Percentiles rank a stretch among this genome's conserved stretches.
Evolutionary conservation across 2,329 filamentous ascomycete species (phyloP).

Genomic region (Monosporascus ibericus): DNA sequence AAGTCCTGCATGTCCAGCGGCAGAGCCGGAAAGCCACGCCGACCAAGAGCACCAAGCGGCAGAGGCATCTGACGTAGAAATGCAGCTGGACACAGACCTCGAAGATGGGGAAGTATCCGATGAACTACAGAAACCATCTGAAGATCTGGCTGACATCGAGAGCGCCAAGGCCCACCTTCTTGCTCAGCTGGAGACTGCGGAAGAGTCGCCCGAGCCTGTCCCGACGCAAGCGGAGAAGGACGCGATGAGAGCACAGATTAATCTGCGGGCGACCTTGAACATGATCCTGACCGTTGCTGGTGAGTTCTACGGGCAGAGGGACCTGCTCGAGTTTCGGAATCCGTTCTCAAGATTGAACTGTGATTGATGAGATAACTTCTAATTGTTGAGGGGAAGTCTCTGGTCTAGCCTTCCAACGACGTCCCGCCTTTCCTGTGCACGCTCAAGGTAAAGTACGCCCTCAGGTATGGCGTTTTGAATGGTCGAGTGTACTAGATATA

Average conservation of each 20-base stretch:
- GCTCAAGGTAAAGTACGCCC: neutral
- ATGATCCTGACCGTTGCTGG: conserved; percentile 87
- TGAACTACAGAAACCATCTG: conserved; percentile 11
- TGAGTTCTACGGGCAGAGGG: conserved; percentile 84
- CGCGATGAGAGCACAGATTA: conserved; percentile 33
- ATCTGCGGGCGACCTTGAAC: conserved; percentile 69
- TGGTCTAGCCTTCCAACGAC: too few species aligned
- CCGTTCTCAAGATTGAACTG: conserved; percentile 34
- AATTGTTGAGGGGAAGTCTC: neutral
- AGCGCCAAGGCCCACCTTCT: conserved; percentile 44
- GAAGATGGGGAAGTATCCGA: conserved; percentile 33
- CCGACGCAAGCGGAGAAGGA: conserved; percentile 21
- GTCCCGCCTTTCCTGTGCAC: neutral
- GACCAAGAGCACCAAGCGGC: conserved; percentile 33
- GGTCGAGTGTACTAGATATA: too few species aligned
- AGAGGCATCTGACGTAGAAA: conserved; percentile 29
- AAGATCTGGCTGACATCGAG: conserved; percentile 33
- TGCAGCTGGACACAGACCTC: conserved; percentile 26
- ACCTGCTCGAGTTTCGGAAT: conserved; percentile 71
- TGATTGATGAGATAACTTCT: neutral
- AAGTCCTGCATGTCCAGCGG: conserved; percentile 12
- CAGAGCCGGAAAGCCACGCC: conserved; percentile 22
- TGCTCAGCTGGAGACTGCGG: conserved; percentile 31
- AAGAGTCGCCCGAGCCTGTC: conserved; percentile 6
- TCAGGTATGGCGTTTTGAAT: too few species aligned